Percentiles rank a stretch among this genome's conserved stretches.
These are phyloP conservation scores for Gelatoporia subvermispora DNA, from an alignment of 768 basidiomycete species.

Conservation along the genomic window DNA sequence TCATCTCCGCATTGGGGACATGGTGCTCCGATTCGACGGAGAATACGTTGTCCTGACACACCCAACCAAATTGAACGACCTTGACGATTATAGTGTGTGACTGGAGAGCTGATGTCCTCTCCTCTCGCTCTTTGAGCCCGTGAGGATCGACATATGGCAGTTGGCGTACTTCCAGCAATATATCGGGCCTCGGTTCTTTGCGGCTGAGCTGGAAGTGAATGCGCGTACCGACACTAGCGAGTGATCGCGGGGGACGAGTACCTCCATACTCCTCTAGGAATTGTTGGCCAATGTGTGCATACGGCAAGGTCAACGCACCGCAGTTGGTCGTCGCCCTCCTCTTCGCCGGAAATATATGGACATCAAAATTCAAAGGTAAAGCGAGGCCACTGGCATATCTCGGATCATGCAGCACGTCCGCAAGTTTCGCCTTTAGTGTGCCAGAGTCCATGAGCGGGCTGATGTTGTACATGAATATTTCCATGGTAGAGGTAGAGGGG, in stretches of 20 bases:
- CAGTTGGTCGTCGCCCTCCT: background rate
- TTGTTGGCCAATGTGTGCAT: slow-evolving; percentile 28
- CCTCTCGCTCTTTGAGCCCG: slow-evolving; percentile 30
- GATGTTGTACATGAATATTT: slow-evolving; percentile 28
- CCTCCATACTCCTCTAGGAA: slow-evolving; percentile 43
- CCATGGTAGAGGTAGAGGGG: slow-evolving; percentile 20
- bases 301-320: slow-evolving; percentile 47
- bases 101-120: slow-evolving; percentile 26
- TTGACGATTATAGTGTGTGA: slow-evolving; percentile 26
- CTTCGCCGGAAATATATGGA: slow-evolving; percentile 35
- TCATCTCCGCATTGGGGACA: slow-evolving; percentile 25
- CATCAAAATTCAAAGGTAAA: slow-evolving; percentile 47
- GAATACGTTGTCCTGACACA: slow-evolving; percentile 51
- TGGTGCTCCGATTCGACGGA: slow-evolving; percentile 54
- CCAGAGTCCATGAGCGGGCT: slow-evolving; percentile 11
- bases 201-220: slow-evolving; percentile 23
- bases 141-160: slow-evolving; percentile 40
- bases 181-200: slow-evolving; percentile 13
- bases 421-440: slow-evolving; percentile 30
- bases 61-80: slow-evolving; percentile 55
- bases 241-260: slow-evolving; percentile 3
- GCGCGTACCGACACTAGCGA: slow-evolving; percentile 29
- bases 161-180: slow-evolving; percentile 30
- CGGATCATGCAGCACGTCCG: slow-evolving; percentile 40
- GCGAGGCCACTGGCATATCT: slow-evolving; percentile 28